A percentile compares a stretch with the other conserved stretches of the same genome.
Evolutionary conservation across 495 filamentous ascomycete species (phyloP).

Genomic region (Chaetomium cochliodes): DNA sequence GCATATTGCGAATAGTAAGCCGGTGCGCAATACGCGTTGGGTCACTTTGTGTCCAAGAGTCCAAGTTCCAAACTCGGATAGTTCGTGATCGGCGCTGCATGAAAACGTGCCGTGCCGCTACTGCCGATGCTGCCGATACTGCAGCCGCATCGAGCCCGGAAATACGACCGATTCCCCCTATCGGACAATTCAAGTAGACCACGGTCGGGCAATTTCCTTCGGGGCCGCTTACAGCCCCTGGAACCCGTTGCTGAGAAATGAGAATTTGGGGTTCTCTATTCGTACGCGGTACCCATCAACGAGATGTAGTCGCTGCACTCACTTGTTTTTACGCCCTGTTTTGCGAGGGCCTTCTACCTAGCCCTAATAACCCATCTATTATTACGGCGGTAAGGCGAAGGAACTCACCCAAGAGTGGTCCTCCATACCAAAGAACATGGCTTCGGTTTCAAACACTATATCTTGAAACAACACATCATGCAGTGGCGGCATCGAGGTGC

Average conservation of each 20-base stretch:
- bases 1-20: neutral
- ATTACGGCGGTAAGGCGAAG: neutral
- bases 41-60: neutral
- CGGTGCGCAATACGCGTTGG: neutral
- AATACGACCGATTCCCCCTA: neutral
- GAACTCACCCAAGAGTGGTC: neutral
- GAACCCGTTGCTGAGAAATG: too few relatives aligned
- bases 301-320: too few relatives aligned
- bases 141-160: neutral
- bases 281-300: too few relatives aligned
- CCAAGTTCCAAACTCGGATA: neutral
- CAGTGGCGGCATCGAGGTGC: neutral
- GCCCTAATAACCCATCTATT: neutral
- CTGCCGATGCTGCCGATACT: neutral
- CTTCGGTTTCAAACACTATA: neutral
- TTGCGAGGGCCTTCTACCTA: too few relatives aligned
- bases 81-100: neutral
- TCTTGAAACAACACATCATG: slow-evolving; percentile 4
- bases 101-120: slow-evolving; percentile 1
- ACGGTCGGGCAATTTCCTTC: neutral
- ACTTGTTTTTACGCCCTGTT: too few relatives aligned
- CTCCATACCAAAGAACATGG: slow-evolving; percentile 1
- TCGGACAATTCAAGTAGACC: neutral
- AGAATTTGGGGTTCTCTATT: too few relatives aligned
- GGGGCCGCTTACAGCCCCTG: neutral